A percentile compares a stretch with the other conserved stretches of the same genome.
Evolutionary conservation across 2,329 filamentous ascomycete genomes (phyloP).

Genomic region (Colletotrichum spaethianum): DNA sequence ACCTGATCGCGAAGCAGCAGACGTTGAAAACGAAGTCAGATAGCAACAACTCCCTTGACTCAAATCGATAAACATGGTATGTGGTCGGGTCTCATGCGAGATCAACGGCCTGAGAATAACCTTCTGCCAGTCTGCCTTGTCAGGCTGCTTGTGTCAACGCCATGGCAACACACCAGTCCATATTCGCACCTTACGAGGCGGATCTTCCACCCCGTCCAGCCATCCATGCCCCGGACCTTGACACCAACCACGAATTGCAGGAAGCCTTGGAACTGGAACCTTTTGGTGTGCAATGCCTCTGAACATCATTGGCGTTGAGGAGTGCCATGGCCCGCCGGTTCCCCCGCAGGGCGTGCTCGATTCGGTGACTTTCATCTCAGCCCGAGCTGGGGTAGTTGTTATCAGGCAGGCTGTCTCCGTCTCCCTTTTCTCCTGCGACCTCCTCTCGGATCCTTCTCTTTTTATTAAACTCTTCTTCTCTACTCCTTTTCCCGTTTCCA

Average conservation of each 20-base stretch:
- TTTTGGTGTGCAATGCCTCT: conserved; percentile 11
- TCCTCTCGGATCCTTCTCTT: conserved; percentile 6
- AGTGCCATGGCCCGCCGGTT: conserved; percentile 5
- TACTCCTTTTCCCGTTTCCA: not conserved
- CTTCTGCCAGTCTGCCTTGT: conserved; percentile 30
- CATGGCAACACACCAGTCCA: conserved; percentile 18
- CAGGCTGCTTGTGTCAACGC: conserved; percentile 14
- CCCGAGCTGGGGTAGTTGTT: conserved; percentile 21
- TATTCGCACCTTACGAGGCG: conserved; percentile 30
- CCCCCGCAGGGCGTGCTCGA: conserved; percentile 23
- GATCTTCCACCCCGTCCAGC: conserved; percentile 21
- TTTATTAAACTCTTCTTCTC: not conserved
- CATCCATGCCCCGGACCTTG: conserved; percentile 15
- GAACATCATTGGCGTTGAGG: conserved; percentile 29
- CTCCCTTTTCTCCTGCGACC: conserved; percentile 28
- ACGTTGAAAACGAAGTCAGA: not conserved
- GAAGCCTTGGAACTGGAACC: conserved; percentile 20
- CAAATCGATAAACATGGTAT: not conserved
- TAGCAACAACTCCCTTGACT: not conserved
- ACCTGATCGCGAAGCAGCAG: not conserved
- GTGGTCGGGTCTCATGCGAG: conserved; percentile 1
- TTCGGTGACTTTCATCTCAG: conserved; percentile 28
- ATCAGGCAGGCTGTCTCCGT: conserved; percentile 20
- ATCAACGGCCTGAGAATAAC: conserved; percentile 1
- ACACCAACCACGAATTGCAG: conserved; percentile 23